Conservation (phyloP, 306 rosid genomes). For the Echinosophora koreensis region DNA sequence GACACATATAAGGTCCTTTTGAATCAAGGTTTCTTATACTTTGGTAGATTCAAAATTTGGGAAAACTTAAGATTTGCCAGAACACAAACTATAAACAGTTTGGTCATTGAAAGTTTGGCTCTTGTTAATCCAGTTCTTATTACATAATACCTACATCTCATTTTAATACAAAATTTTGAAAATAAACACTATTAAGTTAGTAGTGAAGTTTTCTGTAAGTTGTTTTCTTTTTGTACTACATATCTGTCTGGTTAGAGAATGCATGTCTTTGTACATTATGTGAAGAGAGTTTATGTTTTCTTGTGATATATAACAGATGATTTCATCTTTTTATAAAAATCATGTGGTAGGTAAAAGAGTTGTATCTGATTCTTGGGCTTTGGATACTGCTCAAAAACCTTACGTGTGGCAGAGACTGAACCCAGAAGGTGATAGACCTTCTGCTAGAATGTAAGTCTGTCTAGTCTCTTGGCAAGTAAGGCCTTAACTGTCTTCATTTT, state of each 20-base stretch:
- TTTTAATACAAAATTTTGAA: slow-evolving; percentile 18
- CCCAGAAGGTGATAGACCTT: slow-evolving; percentile 98
- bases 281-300: slow-evolving; percentile 36
- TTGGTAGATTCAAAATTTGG: slow-evolving; percentile 19
- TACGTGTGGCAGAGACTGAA: slow-evolving; percentile 89
- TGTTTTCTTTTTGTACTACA: slow-evolving; percentile 40
- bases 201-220: slow-evolving; percentile 24
- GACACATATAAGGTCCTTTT: not conserved
- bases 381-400: slow-evolving; percentile 99
- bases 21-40: slow-evolving; percentile 26
- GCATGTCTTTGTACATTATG: slow-evolving; percentile 13
- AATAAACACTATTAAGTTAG: not conserved
- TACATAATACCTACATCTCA: not conserved
- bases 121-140: slow-evolving; percentile 39
- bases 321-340: slow-evolving; percentile 19
- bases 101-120: slow-evolving; percentile 26
- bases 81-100: slow-evolving; percentile 11
- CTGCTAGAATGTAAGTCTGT: slow-evolving; percentile 94
- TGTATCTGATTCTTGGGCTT: slow-evolving; percentile 93
- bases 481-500: slow-evolving; percentile 27
- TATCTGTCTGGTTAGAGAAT: slow-evolving; percentile 38
- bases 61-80: slow-evolving; percentile 9
- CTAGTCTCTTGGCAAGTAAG: slow-evolving; percentile 34
- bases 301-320: slow-evolving; percentile 37
- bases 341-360: slow-evolving; percentile 80